A percentile compares a stretch with the other conserved stretches of the same genome.
Conservation (phyloP, 1,139 yeast genomes). For the Wickerhamiella infanticola region DNA sequence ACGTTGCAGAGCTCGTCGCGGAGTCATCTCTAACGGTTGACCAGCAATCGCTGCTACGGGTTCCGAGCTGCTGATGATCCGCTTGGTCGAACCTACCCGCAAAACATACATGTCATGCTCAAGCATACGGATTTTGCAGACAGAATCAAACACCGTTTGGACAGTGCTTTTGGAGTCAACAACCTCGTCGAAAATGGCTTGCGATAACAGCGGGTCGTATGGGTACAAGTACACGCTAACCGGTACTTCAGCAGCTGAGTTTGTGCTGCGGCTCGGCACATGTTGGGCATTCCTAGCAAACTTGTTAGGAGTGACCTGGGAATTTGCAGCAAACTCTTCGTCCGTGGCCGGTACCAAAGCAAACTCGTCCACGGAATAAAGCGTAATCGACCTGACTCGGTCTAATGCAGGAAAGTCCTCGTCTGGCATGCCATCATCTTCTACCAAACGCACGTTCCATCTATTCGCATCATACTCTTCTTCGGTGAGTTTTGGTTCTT, state of each 20-base stretch:
- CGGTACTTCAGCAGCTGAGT: conserved; percentile 1
- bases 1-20: conserved; percentile 4
- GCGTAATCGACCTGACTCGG: conserved; percentile 26
- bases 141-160: conserved; percentile 19
- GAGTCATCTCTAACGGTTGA: conserved; percentile 3
- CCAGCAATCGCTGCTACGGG: not conserved
- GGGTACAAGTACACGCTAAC: conserved; percentile 21
- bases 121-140: conserved; percentile 23
- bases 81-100: conserved; percentile 21
- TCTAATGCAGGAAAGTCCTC: conserved; percentile 34
- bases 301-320: conserved; percentile 21
- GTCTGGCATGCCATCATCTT: conserved; percentile 34
- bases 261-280: not conserved
- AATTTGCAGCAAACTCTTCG: conserved; percentile 23
- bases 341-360: conserved; percentile 29
- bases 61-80: conserved; percentile 1
- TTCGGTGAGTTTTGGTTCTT: conserved; percentile 20
- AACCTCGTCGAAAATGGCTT: conserved; percentile 19
- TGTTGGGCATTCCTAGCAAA: not conserved
- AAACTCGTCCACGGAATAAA: conserved; percentile 31
- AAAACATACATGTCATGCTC: conserved; percentile 23
- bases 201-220: conserved; percentile 22
- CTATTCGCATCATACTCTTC: conserved; percentile 25
- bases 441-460: conserved; percentile 31
- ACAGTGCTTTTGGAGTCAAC: conserved; percentile 14